Evolutionary conservation across 2,329 filamentous ascomycete species (phyloP).

Genomic region (Didymella pomorum): DNA sequence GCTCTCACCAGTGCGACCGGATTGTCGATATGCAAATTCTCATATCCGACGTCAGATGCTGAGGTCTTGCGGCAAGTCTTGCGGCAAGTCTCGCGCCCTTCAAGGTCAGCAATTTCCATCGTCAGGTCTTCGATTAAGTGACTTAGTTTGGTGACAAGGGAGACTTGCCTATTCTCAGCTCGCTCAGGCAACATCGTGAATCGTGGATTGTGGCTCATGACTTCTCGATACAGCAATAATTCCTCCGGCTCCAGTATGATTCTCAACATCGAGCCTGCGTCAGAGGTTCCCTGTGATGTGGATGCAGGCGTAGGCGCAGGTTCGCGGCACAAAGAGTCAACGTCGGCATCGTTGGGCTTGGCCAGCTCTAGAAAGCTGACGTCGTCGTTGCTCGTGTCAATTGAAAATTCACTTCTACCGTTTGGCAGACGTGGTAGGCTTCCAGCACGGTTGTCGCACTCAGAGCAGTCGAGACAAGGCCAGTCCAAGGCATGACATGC

Average conservation of each 20-base stretch:
- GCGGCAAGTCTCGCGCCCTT: conserved; percentile 3
- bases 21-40: not conserved
- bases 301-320: not conserved
- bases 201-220: not conserved
- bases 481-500: not conserved
- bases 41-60: not conserved
- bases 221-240: conserved; percentile 10
- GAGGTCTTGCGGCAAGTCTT: no score
- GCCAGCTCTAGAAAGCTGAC: not conserved
- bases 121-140: conserved; percentile 13
- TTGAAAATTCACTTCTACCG: no score
- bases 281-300: not conserved
- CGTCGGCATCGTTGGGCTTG: no score
- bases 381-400: not conserved
- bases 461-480: not conserved
- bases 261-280: not conserved
- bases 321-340: not conserved
- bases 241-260: not conserved
- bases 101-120: conserved; percentile 22
- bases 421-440: no score
- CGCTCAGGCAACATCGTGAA: conserved; percentile 1
- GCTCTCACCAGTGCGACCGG: conserved; percentile 1
- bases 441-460: not conserved
- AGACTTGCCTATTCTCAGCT: conserved; percentile 11
- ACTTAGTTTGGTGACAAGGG: conserved; percentile 28